Evolutionary conservation across 116 monocot genomes (phyloP).

Genomic region (Dioscorea cayenensis): DNA sequence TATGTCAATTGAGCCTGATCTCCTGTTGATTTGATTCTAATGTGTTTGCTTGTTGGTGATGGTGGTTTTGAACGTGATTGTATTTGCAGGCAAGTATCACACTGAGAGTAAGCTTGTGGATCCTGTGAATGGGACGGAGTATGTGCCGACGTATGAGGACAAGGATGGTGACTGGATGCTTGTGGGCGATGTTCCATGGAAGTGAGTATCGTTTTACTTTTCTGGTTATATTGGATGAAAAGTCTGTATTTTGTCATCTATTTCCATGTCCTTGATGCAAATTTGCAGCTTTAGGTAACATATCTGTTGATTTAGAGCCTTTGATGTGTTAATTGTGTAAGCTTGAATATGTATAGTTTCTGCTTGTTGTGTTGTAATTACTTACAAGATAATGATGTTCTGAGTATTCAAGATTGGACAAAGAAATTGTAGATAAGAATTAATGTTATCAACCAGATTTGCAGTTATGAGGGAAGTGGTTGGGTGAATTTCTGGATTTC

Average conservation of each 20-base stretch:
- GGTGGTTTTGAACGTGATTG: neutral
- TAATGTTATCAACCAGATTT: no score
- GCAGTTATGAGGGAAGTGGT: no score
- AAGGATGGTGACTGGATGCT: constrained; percentile 50
- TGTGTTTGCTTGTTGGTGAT: neutral
- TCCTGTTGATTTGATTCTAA: neutral
- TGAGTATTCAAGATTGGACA: no score
- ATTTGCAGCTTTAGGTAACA: neutral
- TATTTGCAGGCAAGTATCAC: constrained; percentile 15
- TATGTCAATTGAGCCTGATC: constrained; percentile 10
- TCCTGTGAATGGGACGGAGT: constrained; percentile 72
- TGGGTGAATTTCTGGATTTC: no score
- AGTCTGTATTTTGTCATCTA: no score
- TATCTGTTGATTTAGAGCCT: no score
- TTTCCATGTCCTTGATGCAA: neutral
- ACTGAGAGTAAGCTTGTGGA: constrained; percentile 77
- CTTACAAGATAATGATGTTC: no score
- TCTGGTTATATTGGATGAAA: no score
- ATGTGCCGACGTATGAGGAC: constrained; percentile 56
- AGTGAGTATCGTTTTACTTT: constrained; percentile 13
- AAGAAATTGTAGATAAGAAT: no score
- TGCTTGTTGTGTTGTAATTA: no score
- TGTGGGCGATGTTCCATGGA: constrained; percentile 40
- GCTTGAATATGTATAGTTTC: no score
- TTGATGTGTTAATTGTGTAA: no score